These are phyloP conservation scores for Mollisia scopiformis DNA, from an alignment of 2,329 filamentous ascomycete species.

Conservation along the genomic window DNA sequence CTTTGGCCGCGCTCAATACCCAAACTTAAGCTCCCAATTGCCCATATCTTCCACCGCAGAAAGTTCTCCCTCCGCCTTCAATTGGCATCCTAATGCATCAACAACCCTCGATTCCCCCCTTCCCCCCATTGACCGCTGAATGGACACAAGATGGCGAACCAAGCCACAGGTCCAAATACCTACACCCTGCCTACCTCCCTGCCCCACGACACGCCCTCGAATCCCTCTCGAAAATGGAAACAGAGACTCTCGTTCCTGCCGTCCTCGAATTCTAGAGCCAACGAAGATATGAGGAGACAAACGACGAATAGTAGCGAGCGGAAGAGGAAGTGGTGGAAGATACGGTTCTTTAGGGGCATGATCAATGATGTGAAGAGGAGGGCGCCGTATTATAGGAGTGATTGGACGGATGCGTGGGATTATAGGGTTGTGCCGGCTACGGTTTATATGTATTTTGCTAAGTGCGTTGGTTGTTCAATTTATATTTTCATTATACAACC, in stretches of 20 bases:
- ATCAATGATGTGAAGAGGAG: slow-evolving; percentile 74
- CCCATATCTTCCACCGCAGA: neutral
- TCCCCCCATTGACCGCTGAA: neutral
- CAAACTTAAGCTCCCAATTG: neutral
- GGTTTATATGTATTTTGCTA: slow-evolving; percentile 94
- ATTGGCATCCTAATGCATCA: neutral
- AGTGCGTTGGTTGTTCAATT: slow-evolving; percentile 54
- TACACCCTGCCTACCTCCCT: slow-evolving; percentile 30
- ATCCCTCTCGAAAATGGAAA: slow-evolving; percentile 21
- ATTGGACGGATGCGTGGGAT: slow-evolving; percentile 88
- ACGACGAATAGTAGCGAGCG: slow-evolving; percentile 18
- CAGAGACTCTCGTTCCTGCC: slow-evolving; percentile 16
- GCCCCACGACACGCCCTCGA: slow-evolving; percentile 7
- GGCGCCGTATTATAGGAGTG: slow-evolving; percentile 77
- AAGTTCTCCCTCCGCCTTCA: neutral
- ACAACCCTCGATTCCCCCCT: neutral
- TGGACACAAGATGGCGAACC: slow-evolving; percentile 13
- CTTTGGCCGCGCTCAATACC: neutral
- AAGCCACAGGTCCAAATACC: slow-evolving; percentile 12
- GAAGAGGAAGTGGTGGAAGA: slow-evolving; percentile 67
- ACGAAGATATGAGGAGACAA: slow-evolving; percentile 1
- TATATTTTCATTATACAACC: neutral
- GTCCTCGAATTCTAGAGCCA: slow-evolving; percentile 6
- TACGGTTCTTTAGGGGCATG: slow-evolving; percentile 79
- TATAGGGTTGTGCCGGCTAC: slow-evolving; percentile 87